Percentiles rank a stretch among this genome's conserved stretches.
phyloP scores from a whole-genome alignment of 2,329 filamentous ascomycete genomes.

The Volutella citrinella region DNA sequence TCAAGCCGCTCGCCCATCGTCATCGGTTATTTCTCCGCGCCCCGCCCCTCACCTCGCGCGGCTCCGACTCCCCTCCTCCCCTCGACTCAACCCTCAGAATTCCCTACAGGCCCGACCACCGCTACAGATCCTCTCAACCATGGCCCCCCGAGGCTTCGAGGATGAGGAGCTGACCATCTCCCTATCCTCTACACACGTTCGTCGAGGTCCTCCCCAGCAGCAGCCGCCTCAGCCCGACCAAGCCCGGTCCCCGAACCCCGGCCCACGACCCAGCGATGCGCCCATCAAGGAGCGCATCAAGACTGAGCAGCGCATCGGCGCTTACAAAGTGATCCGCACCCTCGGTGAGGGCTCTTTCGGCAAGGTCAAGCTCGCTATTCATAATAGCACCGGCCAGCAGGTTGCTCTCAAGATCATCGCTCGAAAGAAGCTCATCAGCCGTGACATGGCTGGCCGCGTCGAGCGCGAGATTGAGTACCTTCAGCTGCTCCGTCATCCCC shows the following conservation, averaged over 20 bases:
- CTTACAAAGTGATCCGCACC: conserved; percentile 87
- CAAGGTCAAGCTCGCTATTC: conserved; percentile 95
- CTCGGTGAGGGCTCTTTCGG: conserved; percentile 96
- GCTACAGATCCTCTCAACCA: too few relatives aligned
- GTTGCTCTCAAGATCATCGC: conserved; percentile 98
- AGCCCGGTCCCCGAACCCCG: conserved; percentile 22
- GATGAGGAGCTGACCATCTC: conserved; percentile 83
- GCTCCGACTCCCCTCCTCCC: conserved; percentile 26
- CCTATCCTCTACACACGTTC: conserved; percentile 62
- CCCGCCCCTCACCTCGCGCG: conserved; percentile 2
- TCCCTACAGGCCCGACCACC: too few relatives aligned
- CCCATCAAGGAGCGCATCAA: conserved; percentile 47
- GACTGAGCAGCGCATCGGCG: conserved; percentile 81
- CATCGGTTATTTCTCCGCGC: conserved; percentile 12
- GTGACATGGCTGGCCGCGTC: conserved; percentile 96
- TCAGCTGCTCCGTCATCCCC: conserved; percentile 89
- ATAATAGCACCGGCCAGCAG: conserved; percentile 88
- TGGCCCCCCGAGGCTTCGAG: conserved; percentile 61
- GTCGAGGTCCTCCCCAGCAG: conserved; percentile 42
- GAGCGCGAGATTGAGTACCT: conserved; percentile 98
- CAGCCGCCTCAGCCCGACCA: conserved; percentile 20
- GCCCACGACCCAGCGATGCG: conserved; percentile 30
- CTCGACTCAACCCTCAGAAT: too few relatives aligned
- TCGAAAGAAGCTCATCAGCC: conserved; percentile 89
- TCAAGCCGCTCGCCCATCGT: conserved; percentile 16